These are phyloP conservation scores for Ceratocystis lukuohia DNA, from an alignment of 2,329 filamentous ascomycete species.

Conservation along the genomic window DNA sequence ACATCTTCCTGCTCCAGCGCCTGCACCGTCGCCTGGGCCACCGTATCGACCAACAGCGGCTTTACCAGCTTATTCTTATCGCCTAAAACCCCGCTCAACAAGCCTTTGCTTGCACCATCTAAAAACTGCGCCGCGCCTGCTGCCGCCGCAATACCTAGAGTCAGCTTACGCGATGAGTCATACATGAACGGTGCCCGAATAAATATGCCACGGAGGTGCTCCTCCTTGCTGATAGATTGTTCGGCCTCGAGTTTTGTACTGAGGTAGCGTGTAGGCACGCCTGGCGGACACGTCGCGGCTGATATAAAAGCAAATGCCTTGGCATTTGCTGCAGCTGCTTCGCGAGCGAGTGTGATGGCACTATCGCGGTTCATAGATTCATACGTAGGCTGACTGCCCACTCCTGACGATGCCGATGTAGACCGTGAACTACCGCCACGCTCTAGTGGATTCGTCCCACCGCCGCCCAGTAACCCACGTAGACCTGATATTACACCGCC, in stretches of 20 bases:
- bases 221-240: conserved; percentile 40
- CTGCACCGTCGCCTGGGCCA: conserved; percentile 82
- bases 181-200: conserved; percentile 80
- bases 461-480: conserved; percentile 51
- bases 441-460: conserved; percentile 51
- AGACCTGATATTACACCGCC: conserved; percentile 73
- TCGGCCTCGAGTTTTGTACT: conserved; percentile 87
- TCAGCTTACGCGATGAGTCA: conserved; percentile 67
- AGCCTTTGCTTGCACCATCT: conserved; percentile 64
- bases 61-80: conserved; percentile 56
- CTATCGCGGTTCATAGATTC: conserved; percentile 93
- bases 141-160: conserved; percentile 68
- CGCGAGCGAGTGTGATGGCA: conserved; percentile 70
- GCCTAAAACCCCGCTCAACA: conserved; percentile 64
- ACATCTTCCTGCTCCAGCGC: conserved; percentile 61
- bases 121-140: conserved; percentile 62
- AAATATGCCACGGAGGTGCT: conserved; percentile 64
- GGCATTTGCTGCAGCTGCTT: conserved; percentile 52
- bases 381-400: conserved; percentile 54
- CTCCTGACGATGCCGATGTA: background rate
- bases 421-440: conserved; percentile 24
- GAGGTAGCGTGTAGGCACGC: conserved; percentile 77
- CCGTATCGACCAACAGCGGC: conserved; percentile 73
- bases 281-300: conserved; percentile 70
- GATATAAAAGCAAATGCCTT: conserved; percentile 76